Evolutionary conservation across 75 land plant species (phyloP).

Genomic region (Selaginella tamariscina): DNA sequence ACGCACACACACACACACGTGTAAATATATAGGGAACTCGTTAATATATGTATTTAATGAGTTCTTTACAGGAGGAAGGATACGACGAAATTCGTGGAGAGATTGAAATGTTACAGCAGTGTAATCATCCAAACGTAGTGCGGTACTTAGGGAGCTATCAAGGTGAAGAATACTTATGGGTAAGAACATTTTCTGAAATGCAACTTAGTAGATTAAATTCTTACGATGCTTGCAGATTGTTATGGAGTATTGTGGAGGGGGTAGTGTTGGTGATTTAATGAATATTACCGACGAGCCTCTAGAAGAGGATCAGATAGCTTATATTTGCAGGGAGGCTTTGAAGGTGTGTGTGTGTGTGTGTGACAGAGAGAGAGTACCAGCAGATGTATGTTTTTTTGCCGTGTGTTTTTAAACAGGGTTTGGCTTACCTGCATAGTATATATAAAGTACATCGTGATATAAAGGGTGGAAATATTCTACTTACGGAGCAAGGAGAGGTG

Average conservation of each 20-base stretch:
- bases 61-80: slow-evolving; percentile 67
- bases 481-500: slow-evolving; percentile 91
- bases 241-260: slow-evolving; percentile 99
- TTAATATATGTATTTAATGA: neutral
- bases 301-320: slow-evolving; percentile 93
- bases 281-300: slow-evolving; percentile 75
- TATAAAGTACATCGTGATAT: slow-evolving; percentile 98
- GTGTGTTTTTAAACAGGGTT: slow-evolving; percentile 42
- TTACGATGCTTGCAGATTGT: slow-evolving; percentile 58
- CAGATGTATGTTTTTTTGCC: neutral
- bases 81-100: slow-evolving; percentile 99
- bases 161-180: slow-evolving; percentile 98
- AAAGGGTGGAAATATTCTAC: slow-evolving; percentile 93
- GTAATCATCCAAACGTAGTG: slow-evolving; percentile 98
- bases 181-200: no score
- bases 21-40: no score
- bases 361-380: neutral
- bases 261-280: slow-evolving; percentile 97
- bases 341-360: no score
- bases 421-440: slow-evolving; percentile 85
- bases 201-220: slow-evolving; percentile 7
- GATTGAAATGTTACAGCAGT: slow-evolving; percentile 97
- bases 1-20: no score
- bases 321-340: slow-evolving; percentile 82
- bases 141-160: slow-evolving; percentile 96